Conservation (phyloP, 2,329 filamentous ascomycete genomes). For the Blastomyces parvus region DNA sequence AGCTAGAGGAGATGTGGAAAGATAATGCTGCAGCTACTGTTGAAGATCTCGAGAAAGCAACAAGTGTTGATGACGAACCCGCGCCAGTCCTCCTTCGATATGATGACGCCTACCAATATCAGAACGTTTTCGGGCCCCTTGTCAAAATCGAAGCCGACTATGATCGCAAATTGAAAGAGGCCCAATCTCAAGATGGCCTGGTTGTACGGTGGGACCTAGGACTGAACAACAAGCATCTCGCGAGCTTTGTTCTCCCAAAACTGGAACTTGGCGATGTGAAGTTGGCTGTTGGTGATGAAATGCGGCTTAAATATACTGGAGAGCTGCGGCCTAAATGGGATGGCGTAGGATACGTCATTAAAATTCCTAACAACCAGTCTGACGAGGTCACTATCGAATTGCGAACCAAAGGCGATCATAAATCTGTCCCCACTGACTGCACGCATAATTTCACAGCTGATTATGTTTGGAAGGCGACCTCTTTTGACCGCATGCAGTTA, state of each 20-base stretch:
- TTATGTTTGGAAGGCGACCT: conserved; percentile 99
- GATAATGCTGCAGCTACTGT: conserved; percentile 83
- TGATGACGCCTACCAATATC: conserved; percentile 95
- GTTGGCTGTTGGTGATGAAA: conserved; percentile 93
- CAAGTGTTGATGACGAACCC: conserved; percentile 88
- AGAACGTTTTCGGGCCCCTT: conserved; percentile 94
- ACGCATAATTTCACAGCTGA: conserved; percentile 97
- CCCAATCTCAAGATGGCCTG: conserved; percentile 92
- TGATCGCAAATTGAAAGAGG: conserved; percentile 96
- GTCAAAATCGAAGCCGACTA: conserved; percentile 99
- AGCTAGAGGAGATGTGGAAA: conserved; percentile 97
- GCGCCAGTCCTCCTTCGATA: conserved; percentile 87
- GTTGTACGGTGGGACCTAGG: conserved; percentile 91
- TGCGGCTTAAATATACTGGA: conserved; percentile 93
- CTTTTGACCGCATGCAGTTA: conserved; percentile 97
- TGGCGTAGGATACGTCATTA: conserved; percentile 96
- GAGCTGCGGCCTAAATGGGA: conserved; percentile 90
- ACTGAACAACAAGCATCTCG: conserved; percentile 93
- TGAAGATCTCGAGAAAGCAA: conserved; percentile 81
- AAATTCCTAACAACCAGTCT: conserved; percentile 98
- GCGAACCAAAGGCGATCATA: conserved; percentile 89
- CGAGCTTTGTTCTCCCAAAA: conserved; percentile 91
- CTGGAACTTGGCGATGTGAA: conserved; percentile 97
- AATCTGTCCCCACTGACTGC: conserved; percentile 88
- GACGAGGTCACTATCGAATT: conserved; percentile 95